Evolutionary conservation across 2,329 filamentous ascomycete species (phyloP), one percentile per base, ranked within the genome.

Genomic region (Beauveria brongniartii): DNA sequence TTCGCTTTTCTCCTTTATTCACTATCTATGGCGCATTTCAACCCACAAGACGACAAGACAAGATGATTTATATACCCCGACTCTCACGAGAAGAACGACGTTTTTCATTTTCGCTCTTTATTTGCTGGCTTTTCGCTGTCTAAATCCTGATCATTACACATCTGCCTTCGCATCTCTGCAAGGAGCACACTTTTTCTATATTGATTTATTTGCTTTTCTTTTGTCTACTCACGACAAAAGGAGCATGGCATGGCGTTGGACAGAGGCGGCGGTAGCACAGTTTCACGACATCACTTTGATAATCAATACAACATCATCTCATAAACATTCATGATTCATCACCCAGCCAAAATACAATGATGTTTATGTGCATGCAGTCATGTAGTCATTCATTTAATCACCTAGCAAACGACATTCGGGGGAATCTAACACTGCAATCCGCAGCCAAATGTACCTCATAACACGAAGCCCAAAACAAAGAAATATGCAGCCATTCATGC

Each of bases 1-100:
- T 70, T 70, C 67, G 52, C 68, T 68, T 65, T 64, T 62, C 67
- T 66, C 10, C 22, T 30, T n/a, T 53, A n/a, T 40, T 30, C 44
- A n/a, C 37, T 41, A 30, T 46, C 10, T 20, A 63, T 55, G 46
- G 34, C 24, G 46, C 55, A 58, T 30, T 51, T 34, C 43, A 18
- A 40, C 28, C 50, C 18, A 41, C 37, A 52, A 10, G 18, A 50
- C n/a, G 43, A 46, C 46, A 53, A 59, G 26, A 53, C 34, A 51
- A 44, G 26, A 59, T n/a, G 47, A 55, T 20, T 12, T 9, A 44
- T 61, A 61, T 61, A 61, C 59, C 58, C 55, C 59, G 37, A 55
- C 59, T 61, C 52, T 44, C 59, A 55, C 59, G 59, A 61, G 52
- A 55, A 55, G 22, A 30, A 47, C 37, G 30, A 47, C 47, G 5